A percentile compares a stretch with the other conserved stretches of the same genome.
These are phyloP conservation scores for Tolypocladium inflatum DNA, from an alignment of 2,329 filamentous ascomycete genomes.

Conservation along the genomic window DNA sequence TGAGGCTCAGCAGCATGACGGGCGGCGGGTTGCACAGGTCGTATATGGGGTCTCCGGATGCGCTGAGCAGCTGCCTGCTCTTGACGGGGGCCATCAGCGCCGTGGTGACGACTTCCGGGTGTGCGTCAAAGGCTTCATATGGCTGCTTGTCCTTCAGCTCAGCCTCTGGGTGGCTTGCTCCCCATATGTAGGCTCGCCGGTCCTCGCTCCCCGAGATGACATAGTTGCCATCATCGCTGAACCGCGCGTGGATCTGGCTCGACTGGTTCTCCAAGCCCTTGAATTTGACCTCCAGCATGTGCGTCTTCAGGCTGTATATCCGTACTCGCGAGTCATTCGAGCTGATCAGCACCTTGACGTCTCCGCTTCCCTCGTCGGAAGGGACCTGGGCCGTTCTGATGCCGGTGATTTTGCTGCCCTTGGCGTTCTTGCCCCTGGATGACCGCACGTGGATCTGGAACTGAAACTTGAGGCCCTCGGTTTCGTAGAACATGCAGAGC, in stretches of 20 bases:
- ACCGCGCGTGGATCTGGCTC: constrained; percentile 82
- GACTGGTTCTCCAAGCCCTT: constrained; percentile 83
- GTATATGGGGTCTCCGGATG: constrained; percentile 86
- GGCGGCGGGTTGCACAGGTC: constrained; percentile 94
- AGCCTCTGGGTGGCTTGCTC: constrained; percentile 36
- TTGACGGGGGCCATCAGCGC: constrained; percentile 74
- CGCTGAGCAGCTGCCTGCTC: constrained; percentile 67
- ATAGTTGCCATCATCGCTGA: constrained; percentile 79
- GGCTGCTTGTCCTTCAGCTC: constrained; percentile 72
- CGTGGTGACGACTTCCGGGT: constrained; percentile 81
- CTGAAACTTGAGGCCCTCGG: constrained; percentile 74
- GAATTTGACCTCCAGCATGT: constrained; percentile 78
- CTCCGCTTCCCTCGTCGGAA: constrained; percentile 36
- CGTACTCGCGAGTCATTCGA: constrained; percentile 92
- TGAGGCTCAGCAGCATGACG: constrained; percentile 67
- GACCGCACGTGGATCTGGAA: constrained; percentile 91
- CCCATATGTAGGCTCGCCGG: constrained; percentile 84
- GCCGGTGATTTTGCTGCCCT: constrained; percentile 94
- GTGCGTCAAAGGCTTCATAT: constrained; percentile 83
- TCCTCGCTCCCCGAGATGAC: constrained; percentile 93
- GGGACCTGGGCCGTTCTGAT: constrained; percentile 66
- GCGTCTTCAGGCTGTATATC: constrained; percentile 80
- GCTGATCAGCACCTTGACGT: constrained; percentile 78
- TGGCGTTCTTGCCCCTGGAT: constrained; percentile 83
- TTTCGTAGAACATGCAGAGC: constrained; percentile 83